Percentiles rank a stretch among this genome's conserved stretches.
Evolutionary conservation across 2,329 filamentous ascomycete species (phyloP).

Genomic region (Graphiopsis chlorocephala): DNA sequence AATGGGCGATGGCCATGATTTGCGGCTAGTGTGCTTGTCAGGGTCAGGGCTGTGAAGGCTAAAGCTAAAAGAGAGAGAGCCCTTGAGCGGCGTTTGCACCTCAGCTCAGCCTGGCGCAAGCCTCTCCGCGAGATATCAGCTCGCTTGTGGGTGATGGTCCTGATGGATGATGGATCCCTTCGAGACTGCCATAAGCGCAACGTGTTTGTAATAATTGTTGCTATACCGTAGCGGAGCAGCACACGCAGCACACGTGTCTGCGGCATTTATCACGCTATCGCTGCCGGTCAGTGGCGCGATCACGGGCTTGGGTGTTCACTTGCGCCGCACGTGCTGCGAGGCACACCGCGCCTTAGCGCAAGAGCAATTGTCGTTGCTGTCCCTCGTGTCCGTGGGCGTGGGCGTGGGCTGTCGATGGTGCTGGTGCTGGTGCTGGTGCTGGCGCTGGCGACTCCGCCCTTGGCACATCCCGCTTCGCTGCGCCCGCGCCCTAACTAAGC

Average conservation of each 20-base stretch:
- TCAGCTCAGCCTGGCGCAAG: not conserved
- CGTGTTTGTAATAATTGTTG: not conserved
- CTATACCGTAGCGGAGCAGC: not conserved
- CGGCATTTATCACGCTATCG: not conserved
- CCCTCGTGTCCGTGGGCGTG: too few species aligned
- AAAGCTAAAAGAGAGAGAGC: not conserved
- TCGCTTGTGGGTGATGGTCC: not conserved
- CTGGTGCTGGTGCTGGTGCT: not conserved
- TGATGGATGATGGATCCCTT: too few species aligned
- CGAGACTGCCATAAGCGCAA: not conserved
- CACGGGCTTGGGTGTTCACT: not conserved
- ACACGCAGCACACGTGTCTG: not conserved
- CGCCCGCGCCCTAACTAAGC: not conserved
- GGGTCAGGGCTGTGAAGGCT: not conserved
- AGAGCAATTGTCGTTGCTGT: not conserved
- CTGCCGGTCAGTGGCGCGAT: not conserved
- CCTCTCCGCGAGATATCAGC: not conserved
- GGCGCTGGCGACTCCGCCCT: constrained; percentile 1
- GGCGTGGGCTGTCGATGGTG: not conserved
- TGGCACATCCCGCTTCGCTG: constrained; percentile 2
- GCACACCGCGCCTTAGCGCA: not conserved
- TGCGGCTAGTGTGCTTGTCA: not conserved
- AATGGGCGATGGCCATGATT: not conserved
- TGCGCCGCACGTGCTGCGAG: not conserved
- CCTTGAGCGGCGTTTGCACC: not conserved